Evolutionary conservation across 164 flowering plant genomes (phyloP), one percentile per base, ranked within the genome.

Genomic region (Macadamia integrifolia): DNA sequence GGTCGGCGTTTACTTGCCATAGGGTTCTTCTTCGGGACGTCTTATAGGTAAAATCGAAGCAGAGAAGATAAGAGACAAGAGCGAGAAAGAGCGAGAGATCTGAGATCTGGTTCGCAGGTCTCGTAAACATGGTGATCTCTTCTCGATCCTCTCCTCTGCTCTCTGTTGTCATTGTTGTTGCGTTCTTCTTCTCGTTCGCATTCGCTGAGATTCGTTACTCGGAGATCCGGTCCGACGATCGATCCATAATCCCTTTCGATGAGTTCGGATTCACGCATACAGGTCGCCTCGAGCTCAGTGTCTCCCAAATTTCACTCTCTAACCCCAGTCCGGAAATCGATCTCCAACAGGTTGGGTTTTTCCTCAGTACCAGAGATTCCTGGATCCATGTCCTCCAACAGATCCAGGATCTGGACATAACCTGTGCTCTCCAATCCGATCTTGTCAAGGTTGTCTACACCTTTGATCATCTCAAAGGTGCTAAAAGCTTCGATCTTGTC

Each of bases 191-290:
- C 69, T 49, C 84, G 1, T 14, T 68, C 28, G 66, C 77, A 58
- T 32, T 32, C 60, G 88, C 90, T 40, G 95, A 88, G 82, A 85
- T 92, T 79, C 91, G 89, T 0, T 74, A 23, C 78, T 56, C 81
- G 14, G 81, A 84, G 73, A 80, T 90, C 81, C 85, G 85, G 46
- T 81, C 84, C 71, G 97, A 94, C 65, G 35, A 32, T 60, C 84
- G 94, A 1, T 82, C 84, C 52, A 87, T 88, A 13, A 94, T 94
- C 82, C 97, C 91, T 57, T 84, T 94, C 78, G 97, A 88, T 69
- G 90, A 88, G 66, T 90, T 90, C 80, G 99, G 99, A 0, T 94
- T 90, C 90, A 86, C 96, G 42, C 89, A 82, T 79, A 55, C 67
- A 13, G 98, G 99, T 52, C 84, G 76, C 11, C 86, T 92, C 64